Percentiles rank a stretch among this genome's conserved stretches.
phyloP scores from a whole-genome alignment of 352 stramenopile genomes.

The Pythium sp. region DNA sequence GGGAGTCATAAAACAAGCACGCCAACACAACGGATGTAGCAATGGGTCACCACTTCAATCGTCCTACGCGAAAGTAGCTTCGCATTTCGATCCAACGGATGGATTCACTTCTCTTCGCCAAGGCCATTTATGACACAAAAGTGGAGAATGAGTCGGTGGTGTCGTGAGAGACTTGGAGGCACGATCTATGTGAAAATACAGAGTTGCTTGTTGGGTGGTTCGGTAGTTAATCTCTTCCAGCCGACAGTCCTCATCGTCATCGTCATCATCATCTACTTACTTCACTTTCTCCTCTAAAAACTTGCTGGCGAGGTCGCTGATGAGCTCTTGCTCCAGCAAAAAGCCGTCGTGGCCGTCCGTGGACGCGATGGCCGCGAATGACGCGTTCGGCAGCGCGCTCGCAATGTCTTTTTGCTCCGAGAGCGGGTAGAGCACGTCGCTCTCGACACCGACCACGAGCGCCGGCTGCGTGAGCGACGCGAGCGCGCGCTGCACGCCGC shows the following conservation, averaged over 20 bases:
- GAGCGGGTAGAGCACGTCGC: conserved; percentile 94
- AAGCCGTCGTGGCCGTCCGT: conserved; percentile 96
- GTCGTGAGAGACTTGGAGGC: too few relatives aligned
- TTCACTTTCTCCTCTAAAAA: conserved; percentile 53
- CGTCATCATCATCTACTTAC: background rate
- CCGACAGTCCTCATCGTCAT: background rate
- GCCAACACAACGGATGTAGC: too few relatives aligned
- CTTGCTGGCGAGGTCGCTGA: conserved; percentile 58
- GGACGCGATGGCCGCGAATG: conserved; percentile 89
- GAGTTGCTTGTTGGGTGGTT: background rate
- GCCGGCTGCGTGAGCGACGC: conserved; percentile 62
- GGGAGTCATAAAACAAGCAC: too few relatives aligned
- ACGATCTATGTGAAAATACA: background rate
- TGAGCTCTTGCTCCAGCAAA: conserved; percentile 93
- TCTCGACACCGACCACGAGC: conserved; percentile 93
- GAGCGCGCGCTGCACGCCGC: conserved; percentile 69
- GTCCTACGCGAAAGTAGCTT: too few relatives aligned
- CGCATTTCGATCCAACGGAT: too few relatives aligned
- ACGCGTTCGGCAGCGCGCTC: conserved; percentile 70
- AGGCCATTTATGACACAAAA: too few relatives aligned
- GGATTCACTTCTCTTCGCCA: too few relatives aligned
- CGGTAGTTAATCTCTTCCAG: background rate
- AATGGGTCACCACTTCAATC: too few relatives aligned
- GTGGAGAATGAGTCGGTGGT: too few relatives aligned
- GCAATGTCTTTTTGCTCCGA: conserved; percentile 90